These are phyloP conservation scores for Globisporangium nunn DNA, from an alignment of 352 stramenopile genomes.

Conservation along the genomic window DNA sequence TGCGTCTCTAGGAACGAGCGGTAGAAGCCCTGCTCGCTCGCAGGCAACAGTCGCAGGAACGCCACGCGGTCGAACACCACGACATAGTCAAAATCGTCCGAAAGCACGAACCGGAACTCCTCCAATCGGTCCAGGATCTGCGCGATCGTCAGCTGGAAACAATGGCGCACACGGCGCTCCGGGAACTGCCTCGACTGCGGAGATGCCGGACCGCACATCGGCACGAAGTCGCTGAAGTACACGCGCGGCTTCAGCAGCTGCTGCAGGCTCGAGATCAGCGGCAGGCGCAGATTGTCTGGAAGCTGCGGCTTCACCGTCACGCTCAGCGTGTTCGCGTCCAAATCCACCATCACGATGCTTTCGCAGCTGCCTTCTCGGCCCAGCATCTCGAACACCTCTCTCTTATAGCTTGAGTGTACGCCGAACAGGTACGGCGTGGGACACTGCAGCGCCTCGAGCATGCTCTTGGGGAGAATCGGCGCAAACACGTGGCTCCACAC, in stretches of 20 bases:
- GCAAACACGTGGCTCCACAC: conserved; percentile 85
- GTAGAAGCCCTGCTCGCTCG: conserved; percentile 61
- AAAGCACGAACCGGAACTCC: conserved; percentile 79
- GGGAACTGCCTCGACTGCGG: conserved; percentile 33
- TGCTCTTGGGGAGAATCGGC: conserved; percentile 69
- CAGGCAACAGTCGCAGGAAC: conserved; percentile 49
- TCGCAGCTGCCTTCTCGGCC: conserved; percentile 63
- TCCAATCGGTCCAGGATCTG: conserved; percentile 53
- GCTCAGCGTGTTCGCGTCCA: conserved; percentile 58
- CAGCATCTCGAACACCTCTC: conserved; percentile 68
- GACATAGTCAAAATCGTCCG: conserved; percentile 82
- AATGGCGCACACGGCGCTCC: conserved; percentile 47
- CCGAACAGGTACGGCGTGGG: conserved; percentile 83
- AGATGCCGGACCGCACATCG: conserved; percentile 38
- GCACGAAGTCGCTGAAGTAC: conserved; percentile 72
- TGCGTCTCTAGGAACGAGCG: conserved; percentile 80
- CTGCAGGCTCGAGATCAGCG: conserved; percentile 40
- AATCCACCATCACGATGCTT: conserved; percentile 63
- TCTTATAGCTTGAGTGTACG: conserved; percentile 66
- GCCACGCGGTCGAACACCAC: conserved; percentile 79
- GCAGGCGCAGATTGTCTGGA: conserved; percentile 31
- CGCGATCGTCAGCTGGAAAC: conserved; percentile 43
- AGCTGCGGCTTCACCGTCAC: conserved; percentile 30
- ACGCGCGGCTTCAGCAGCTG: conserved; percentile 67
- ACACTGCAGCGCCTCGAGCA: conserved; percentile 81